phyloP scores from a whole-genome alignment of 129 eudicot species.

The Rutidosis leptorrhynchoides region DNA sequence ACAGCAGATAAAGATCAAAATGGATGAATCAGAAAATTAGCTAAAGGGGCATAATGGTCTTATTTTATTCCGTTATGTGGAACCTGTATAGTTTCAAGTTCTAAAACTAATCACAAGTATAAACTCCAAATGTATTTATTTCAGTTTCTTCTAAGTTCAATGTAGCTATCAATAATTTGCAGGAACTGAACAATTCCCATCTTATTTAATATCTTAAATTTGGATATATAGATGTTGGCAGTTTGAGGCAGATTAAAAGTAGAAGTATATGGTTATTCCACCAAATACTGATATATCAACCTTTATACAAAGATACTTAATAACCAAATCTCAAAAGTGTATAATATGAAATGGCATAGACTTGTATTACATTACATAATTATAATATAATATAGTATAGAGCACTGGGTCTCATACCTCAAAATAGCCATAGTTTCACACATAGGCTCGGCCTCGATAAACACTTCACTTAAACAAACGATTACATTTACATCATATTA shows the following conservation, averaged over 20 bases:
- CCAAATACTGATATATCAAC: constrained; percentile 6
- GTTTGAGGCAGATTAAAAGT: neutral
- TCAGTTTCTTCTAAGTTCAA: constrained; percentile 11
- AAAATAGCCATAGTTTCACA: constrained; percentile 24
- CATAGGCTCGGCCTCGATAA: constrained; percentile 16
- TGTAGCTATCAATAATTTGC: neutral
- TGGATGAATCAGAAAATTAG: constrained; percentile 20
- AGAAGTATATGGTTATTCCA: constrained; percentile 8
- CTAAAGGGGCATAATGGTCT: constrained; percentile 8
- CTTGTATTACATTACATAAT: constrained; percentile 14
- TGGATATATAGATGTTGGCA: neutral
- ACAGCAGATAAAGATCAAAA: constrained; percentile 20
- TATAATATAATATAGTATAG: constrained; percentile 21
- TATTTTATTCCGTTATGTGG: constrained; percentile 21
- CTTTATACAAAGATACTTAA: constrained; percentile 20
- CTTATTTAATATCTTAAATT: neutral
- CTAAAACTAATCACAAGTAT: constrained; percentile 9
- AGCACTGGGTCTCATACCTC: constrained; percentile 26
- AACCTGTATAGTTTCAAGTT: constrained; percentile 33
- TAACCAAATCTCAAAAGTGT: constrained; percentile 5
- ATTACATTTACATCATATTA: constrained; percentile 11
- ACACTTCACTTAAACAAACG: constrained; percentile 12
- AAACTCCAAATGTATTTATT: constrained; percentile 15
- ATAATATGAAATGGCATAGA: constrained; percentile 5
- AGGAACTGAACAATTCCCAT: neutral